These are phyloP conservation scores for Claviceps arundinis DNA, from an alignment of 2,329 filamentous ascomycete species.

Conservation along the genomic window DNA sequence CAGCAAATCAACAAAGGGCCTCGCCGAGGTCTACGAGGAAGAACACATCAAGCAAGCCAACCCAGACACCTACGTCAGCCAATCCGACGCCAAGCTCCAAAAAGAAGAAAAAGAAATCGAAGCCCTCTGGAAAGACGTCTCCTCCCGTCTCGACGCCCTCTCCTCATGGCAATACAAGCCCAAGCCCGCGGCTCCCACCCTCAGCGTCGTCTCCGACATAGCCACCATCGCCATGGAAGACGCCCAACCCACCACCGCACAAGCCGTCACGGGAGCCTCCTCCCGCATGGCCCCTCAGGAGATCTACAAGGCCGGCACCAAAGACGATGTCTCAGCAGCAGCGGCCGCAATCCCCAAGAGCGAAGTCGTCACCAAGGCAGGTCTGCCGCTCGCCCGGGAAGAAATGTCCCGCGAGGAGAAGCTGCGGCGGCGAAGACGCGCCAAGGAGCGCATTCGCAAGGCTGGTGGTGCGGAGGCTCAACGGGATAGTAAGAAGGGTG, in stretches of 20 bases:
- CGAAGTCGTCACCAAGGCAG: conserved; percentile 67
- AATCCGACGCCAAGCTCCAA: conserved; percentile 67
- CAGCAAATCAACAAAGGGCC: conserved; percentile 70
- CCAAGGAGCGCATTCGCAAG: conserved; percentile 77
- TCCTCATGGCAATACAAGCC: conserved; percentile 94
- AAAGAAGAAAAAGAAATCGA: conserved; percentile 76
- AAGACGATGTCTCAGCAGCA: background rate
- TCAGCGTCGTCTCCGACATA: conserved; percentile 81
- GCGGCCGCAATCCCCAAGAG: conserved; percentile 47
- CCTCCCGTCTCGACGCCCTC: conserved; percentile 70
- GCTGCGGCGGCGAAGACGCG: conserved; percentile 57
- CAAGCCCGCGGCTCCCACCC: conserved; percentile 64
- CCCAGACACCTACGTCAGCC: conserved; percentile 65
- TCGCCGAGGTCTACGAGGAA: conserved; percentile 89
- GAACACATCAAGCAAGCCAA: conserved; percentile 72
- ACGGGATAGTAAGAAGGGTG: conserved; percentile 11
- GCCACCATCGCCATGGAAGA: conserved; percentile 94
- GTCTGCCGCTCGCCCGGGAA: conserved; percentile 63
- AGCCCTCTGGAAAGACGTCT: conserved; percentile 69
- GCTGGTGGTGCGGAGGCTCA: conserved; percentile 31
- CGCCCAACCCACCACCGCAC: conserved; percentile 71
- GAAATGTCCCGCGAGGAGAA: conserved; percentile 87
- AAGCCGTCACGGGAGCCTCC: conserved; percentile 52
- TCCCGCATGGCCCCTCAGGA: conserved; percentile 88
- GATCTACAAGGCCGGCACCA: conserved; percentile 65